These are phyloP conservation scores for Coprinopsis sp. DNA, from an alignment of 768 basidiomycete genomes.

Conservation along the genomic window DNA sequence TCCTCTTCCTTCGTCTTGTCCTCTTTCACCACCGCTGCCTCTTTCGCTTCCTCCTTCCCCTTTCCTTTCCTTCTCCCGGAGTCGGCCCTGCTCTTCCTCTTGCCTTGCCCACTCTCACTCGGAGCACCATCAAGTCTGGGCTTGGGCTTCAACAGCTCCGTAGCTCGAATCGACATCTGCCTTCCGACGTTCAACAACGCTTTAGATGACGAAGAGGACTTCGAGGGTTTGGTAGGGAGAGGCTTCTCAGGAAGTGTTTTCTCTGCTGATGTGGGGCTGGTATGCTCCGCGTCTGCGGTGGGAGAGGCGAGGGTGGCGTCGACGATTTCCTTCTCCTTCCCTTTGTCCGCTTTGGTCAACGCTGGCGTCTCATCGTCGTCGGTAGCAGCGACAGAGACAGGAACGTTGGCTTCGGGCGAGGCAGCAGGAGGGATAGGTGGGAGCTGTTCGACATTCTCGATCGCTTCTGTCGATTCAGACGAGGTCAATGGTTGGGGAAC, in stretches of 20 bases:
- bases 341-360: background rate
- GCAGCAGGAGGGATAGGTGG: too few relatives aligned
- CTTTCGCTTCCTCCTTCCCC: background rate
- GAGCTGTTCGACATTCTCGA: background rate
- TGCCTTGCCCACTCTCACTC: background rate
- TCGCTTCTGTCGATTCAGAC: background rate
- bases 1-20: background rate
- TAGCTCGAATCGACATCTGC: slow-evolving; percentile 3
- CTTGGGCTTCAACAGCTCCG: slow-evolving; percentile 3
- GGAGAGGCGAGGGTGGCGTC: background rate
- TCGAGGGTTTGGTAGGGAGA: slow-evolving; percentile 8
- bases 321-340: too few relatives aligned
- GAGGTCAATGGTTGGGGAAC: background rate
- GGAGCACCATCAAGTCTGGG: background rate
- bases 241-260: slow-evolving; percentile 1
- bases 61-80: slow-evolving; percentile 3
- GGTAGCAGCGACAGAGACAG: too few relatives aligned
- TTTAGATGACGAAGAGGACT: slow-evolving; percentile 1
- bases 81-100: background rate
- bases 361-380: background rate
- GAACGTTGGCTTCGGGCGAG: too few relatives aligned
- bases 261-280: background rate
- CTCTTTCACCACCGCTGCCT: background rate
- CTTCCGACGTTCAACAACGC: slow-evolving; percentile 3
- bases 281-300: background rate